Conservation (phyloP, 169 alveolate species). For the Toxoplasma gondii region DNA sequence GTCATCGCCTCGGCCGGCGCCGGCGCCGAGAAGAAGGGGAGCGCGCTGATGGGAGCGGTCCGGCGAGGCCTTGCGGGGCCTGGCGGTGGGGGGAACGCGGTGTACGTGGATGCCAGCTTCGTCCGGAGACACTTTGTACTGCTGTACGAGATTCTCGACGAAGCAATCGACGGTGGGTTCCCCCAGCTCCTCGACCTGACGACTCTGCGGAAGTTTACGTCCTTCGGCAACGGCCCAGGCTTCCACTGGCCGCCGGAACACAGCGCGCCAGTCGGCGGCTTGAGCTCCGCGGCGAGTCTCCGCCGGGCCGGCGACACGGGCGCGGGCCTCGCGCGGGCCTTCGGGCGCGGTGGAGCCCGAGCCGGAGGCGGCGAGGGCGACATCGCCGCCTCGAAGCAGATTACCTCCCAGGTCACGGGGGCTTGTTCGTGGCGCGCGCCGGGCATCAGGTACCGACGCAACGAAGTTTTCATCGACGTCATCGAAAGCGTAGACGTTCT, state of each 20-base stretch:
- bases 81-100: neutral
- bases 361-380: constrained; percentile 48
- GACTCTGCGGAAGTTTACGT: constrained; percentile 84
- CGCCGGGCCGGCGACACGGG: constrained; percentile 1
- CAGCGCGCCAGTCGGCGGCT: neutral
- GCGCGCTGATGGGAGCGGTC: constrained; percentile 10
- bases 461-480: constrained; percentile 90
- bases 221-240: constrained; percentile 79
- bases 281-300: constrained; percentile 4
- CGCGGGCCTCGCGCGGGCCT: constrained; percentile 5
- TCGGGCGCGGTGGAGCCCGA: neutral
- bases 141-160: constrained; percentile 72
- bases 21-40: neutral
- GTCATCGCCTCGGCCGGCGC: neutral
- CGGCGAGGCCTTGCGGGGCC: neutral
- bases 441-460: constrained; percentile 80
- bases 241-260: constrained; percentile 63
- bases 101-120: constrained; percentile 40
- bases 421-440: constrained; percentile 91
- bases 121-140: constrained; percentile 68
- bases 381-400: constrained; percentile 81
- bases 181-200: constrained; percentile 92
- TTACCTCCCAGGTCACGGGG: constrained; percentile 92
- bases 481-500: constrained; percentile 89
- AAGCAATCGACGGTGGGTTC: constrained; percentile 88